A percentile compares a stretch with the other conserved stretches of the same genome.
These are phyloP conservation scores for Beauveria sp. DNA, from an alignment of 2,329 filamentous ascomycete species.

Conservation along the genomic window DNA sequence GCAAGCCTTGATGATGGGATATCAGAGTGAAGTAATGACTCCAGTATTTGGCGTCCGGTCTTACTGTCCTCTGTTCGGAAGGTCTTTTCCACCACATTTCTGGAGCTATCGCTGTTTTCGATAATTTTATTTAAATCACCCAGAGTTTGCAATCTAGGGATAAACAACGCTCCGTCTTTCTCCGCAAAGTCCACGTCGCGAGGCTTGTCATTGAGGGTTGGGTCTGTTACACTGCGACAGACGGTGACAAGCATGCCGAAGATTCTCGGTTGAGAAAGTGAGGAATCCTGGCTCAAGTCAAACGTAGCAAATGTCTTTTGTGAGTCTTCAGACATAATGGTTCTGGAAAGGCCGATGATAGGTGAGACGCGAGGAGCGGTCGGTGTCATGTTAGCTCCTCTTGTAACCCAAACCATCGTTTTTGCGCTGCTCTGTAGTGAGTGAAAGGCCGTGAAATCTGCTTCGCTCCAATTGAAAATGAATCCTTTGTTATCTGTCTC, in stretches of 20 bases:
- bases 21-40: background rate
- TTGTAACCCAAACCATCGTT: constrained; percentile 41
- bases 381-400: constrained; percentile 31
- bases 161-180: constrained; percentile 27
- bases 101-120: constrained; percentile 23
- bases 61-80: constrained; percentile 16
- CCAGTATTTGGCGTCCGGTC: background rate
- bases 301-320: constrained; percentile 35
- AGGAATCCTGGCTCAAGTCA: constrained; percentile 27
- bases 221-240: constrained; percentile 18
- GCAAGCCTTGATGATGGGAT: background rate
- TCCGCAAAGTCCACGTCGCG: constrained; percentile 39
- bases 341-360: constrained; percentile 39
- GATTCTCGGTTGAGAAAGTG: constrained; percentile 13
- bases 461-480: constrained; percentile 32
- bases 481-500: constrained; percentile 14
- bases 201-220: constrained; percentile 11
- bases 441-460: constrained; percentile 34
- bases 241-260: constrained; percentile 19
- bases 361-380: constrained; percentile 29
- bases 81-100: constrained; percentile 8
- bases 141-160: constrained; percentile 38
- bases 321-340: constrained; percentile 41
- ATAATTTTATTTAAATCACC: constrained; percentile 36
- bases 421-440: constrained; percentile 28